Base-by-base conservation (phyloP, 306 rosid species). In the Dryas octopetala region DNA sequence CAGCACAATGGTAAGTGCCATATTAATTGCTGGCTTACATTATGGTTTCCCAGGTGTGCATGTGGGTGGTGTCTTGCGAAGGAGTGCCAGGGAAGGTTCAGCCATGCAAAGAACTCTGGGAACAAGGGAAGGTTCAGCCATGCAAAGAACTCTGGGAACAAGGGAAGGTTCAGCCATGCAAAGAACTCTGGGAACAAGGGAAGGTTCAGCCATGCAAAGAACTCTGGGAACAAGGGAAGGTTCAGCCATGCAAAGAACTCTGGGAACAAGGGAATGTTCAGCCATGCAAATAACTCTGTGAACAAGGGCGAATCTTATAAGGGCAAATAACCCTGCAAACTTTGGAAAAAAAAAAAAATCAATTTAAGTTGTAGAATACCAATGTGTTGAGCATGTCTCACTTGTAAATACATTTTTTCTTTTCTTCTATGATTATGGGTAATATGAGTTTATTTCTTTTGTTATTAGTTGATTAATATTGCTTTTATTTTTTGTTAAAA, bases 1-100 rank as follows among this genome's bases (percentile, higher is more conserved):
- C 64, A 32, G 73, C 38, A 45, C 62, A 71, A 28, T 57, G 86
- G 84, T 85, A 82, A 85, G 86, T 79, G 68, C 74, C n/a, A 11
- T 63, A 17, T 32, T 75, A 77, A 73, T 52, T 45, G 75, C 74
- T 81, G 88, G 82, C 71, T 81, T 80, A 79, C 49, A 70, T 73
- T 61, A 51, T 53, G 70, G 73, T 76, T 61, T 76, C 70, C 73
- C 49, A 70, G 76, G 80, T 78, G 77, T 63, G 70, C 60, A 19
- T 55, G 77, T 5, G 49, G 41, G 46, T 28, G 59, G 26, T 60
- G 51, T 57, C 44, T 47, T 54, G 61, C 8, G 45, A 41, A 69
- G 38, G 38, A 32, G 17, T 59, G n/a, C 65, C 45, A 40, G 17
- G 69, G 77, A 75, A 71, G 74, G 28, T 66, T 66, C 23, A 63